Percentiles rank a stretch among this genome's conserved stretches.
Conservation (phyloP, 2,329 filamentous ascomycete species). For the Fonsecaea pedrosoi region DNA sequence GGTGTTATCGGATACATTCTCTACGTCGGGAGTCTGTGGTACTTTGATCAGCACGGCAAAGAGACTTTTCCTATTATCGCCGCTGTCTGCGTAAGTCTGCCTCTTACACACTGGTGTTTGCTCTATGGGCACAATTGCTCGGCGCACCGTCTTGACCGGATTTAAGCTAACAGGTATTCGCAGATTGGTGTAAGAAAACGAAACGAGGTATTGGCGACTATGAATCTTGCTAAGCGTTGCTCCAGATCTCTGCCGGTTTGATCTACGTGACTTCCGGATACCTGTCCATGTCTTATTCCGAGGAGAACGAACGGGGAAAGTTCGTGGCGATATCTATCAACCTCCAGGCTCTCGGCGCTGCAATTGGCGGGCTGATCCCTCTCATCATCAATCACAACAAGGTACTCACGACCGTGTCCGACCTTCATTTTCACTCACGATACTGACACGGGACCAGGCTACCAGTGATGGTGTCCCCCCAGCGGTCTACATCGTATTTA, state of each 20-base stretch:
- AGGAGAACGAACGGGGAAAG: constrained; percentile 44
- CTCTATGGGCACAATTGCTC: neutral
- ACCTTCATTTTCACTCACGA: neutral
- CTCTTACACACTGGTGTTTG: neutral
- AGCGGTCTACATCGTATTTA: constrained; percentile 22
- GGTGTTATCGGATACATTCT: constrained; percentile 26
- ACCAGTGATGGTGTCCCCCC: constrained; percentile 21
- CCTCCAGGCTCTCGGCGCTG: constrained; percentile 42
- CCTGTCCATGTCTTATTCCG: constrained; percentile 45
- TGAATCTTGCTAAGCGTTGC: neutral
- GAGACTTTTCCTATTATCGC: constrained; percentile 20
- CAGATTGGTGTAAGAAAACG: constrained; percentile 6
- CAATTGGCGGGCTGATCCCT: constrained; percentile 23
- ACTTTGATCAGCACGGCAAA: constrained; percentile 24
- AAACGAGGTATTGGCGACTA: neutral
- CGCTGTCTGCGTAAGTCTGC: constrained; percentile 15
- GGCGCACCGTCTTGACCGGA: neutral
- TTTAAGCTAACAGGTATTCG: neutral
- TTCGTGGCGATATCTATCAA: constrained; percentile 44
- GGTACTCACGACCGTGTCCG: neutral
- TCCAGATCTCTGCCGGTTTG: constrained; percentile 30
- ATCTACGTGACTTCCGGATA: constrained; percentile 46
- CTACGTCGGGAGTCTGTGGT: constrained; percentile 28
- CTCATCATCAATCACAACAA: constrained; percentile 27
- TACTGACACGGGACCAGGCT: neutral